These are phyloP conservation scores for Annulohypoxylon truncatum DNA, from an alignment of 2,329 filamentous ascomycete genomes.

Conservation along the genomic window DNA sequence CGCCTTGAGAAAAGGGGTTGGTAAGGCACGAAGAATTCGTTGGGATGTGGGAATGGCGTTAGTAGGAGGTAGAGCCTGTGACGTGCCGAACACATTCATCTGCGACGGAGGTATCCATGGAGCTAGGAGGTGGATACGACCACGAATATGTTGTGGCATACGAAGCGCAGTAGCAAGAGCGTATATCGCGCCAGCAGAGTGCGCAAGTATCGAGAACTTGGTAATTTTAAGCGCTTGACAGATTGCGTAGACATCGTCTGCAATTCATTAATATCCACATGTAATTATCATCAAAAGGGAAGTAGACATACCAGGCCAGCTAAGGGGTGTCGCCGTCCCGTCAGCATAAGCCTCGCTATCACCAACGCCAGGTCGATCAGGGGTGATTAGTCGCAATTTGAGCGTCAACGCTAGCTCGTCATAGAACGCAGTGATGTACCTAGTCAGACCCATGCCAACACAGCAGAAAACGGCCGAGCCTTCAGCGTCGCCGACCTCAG, in stretches of 20 bases:
- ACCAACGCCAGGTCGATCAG: slow-evolving; percentile 92
- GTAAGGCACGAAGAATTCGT: slow-evolving; percentile 87
- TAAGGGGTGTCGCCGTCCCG: slow-evolving; percentile 84
- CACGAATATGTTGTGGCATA: slow-evolving; percentile 95
- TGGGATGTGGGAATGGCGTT: slow-evolving; percentile 93
- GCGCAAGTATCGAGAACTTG: slow-evolving; percentile 95
- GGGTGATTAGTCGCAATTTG: slow-evolving; percentile 89
- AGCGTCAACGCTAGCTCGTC: slow-evolving; percentile 92
- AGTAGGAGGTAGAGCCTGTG: slow-evolving; percentile 79
- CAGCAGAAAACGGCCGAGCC: slow-evolving; percentile 96
- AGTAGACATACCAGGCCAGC: slow-evolving; percentile 83
- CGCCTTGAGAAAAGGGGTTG: slow-evolving; percentile 89
- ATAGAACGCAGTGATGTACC: slow-evolving; percentile 97
- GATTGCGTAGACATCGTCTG: slow-evolving; percentile 88
- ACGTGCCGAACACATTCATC: slow-evolving; percentile 80
- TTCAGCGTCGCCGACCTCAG: slow-evolving; percentile 92
- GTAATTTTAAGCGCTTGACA: slow-evolving; percentile 92
- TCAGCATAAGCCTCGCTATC: slow-evolving; percentile 89
- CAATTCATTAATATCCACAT: slow-evolving; percentile 45
- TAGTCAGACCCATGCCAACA: slow-evolving; percentile 95
- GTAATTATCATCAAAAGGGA: neutral
- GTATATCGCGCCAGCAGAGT: slow-evolving; percentile 98
- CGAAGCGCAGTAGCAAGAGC: slow-evolving; percentile 93
- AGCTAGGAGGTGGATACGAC: slow-evolving; percentile 91
- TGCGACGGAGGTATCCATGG: slow-evolving; percentile 98